Evolutionary conservation across 805 yeast species (phyloP).

Genomic region (Candida ovalis): DNA sequence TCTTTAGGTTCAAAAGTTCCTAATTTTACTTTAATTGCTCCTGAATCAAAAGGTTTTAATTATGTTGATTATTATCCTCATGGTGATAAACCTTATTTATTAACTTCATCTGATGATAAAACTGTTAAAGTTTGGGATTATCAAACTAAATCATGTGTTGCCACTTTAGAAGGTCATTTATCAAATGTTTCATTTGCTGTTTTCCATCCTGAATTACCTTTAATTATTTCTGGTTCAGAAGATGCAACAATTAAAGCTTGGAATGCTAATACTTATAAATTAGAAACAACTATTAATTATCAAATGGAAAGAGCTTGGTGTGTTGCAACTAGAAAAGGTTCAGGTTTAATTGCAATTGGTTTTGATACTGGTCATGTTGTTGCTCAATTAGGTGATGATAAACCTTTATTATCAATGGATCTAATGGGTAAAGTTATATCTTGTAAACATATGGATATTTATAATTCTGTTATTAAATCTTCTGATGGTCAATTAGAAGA

Average conservation of each 20-base stretch:
- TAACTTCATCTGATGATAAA: slow-evolving; percentile 87
- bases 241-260: slow-evolving; percentile 93
- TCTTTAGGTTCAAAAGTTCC: slow-evolving; percentile 83
- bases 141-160: slow-evolving; percentile 93
- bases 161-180: slow-evolving; percentile 89
- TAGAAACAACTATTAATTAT: slow-evolving; percentile 86
- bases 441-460: slow-evolving; percentile 88
- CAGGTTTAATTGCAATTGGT: slow-evolving; percentile 84
- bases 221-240: slow-evolving; percentile 94
- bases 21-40: slow-evolving; percentile 88
- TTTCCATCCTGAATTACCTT: slow-evolving; percentile 96
- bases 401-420: slow-evolving; percentile 92
- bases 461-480: slow-evolving; percentile 71
- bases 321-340: slow-evolving; percentile 66
- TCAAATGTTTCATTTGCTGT: slow-evolving; percentile 95
- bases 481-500: slow-evolving; percentile 64
- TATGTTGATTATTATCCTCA: slow-evolving; percentile 96
- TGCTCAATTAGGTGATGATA: slow-evolving; percentile 86
- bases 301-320: slow-evolving; percentile 98
- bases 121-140: slow-evolving; percentile 93
- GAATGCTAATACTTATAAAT: slow-evolving; percentile 91
- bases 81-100: slow-evolving; percentile 93
- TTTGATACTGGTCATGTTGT: slow-evolving; percentile 94
- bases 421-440: slow-evolving; percentile 86
- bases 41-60: slow-evolving; percentile 91